Percentiles rank a stretch among this genome's conserved stretches.
Conservation (phyloP, 257 asterid genomes). For the Cynanchum wilfordii region DNA sequence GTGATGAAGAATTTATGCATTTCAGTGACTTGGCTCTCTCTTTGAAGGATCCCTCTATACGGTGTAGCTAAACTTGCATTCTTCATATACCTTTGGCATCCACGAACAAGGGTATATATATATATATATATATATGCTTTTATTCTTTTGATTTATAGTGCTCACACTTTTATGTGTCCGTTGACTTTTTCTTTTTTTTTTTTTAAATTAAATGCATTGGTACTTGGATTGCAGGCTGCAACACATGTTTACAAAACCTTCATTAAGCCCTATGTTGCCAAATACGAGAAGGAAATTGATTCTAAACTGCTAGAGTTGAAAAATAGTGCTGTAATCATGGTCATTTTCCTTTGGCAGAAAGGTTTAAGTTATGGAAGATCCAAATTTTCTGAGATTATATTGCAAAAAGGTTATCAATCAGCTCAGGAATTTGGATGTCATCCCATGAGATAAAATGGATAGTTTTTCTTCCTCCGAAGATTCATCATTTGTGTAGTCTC, state of each 20-base stretch:
- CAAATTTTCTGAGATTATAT: constrained; percentile 33
- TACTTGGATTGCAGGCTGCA: constrained; percentile 34
- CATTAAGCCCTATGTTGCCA: constrained; percentile 29
- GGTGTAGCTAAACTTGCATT: constrained; percentile 57
- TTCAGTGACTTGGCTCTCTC: neutral
- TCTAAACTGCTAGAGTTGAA: constrained; percentile 31
- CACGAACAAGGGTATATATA: constrained; percentile 40
- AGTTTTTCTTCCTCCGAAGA: too few relatives aligned
- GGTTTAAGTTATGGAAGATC: constrained; percentile 29
- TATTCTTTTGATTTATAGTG: neutral
- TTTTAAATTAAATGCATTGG: neutral
- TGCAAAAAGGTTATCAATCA: constrained; percentile 17
- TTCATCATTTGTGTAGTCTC: too few relatives aligned
- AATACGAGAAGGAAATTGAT: constrained; percentile 48
- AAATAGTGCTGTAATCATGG: constrained; percentile 15
- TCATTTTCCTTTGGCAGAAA: constrained; percentile 30
- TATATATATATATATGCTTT: too few relatives aligned
- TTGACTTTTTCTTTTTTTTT: too few relatives aligned
- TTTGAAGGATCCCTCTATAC: constrained; percentile 51
- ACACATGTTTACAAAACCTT: constrained; percentile 31
- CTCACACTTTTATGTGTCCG: too few relatives aligned
- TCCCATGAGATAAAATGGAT: too few relatives aligned
- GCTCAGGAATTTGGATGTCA: neutral
- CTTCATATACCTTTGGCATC: constrained; percentile 53
- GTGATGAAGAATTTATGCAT: neutral